Evolutionary conservation across 345 rosid genomes (phyloP), one percentile per base, ranked within the genome.

Genomic region (Hibiscus mutabilis): DNA sequence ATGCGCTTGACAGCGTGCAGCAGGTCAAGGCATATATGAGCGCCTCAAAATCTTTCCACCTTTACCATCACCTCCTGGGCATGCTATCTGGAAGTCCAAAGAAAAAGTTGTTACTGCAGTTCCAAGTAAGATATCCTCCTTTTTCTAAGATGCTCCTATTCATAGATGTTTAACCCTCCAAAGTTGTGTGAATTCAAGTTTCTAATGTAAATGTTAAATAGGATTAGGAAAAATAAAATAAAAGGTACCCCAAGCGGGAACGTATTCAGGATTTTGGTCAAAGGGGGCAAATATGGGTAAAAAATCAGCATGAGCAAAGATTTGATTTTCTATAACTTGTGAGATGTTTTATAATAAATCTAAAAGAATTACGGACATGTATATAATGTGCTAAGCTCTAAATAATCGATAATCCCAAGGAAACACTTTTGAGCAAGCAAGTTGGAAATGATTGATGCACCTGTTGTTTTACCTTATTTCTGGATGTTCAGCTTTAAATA

Each of bases 41-140:
- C 82, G 87, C 68, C 89, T 92, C 70, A 92, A 87, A 81, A 74
- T 92, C 69, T 89, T 92, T 74, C 96, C 96, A 18, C 73, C 80
- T 70, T 74, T 86, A 79, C 83, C 85, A 69, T 85, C 93, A 35
- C 80, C 86, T n/a, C 79, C 83, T 46, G 80, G 85, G 65, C 70
- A 63, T 66, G 66, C 79, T 42, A 57, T 76, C 67, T 80, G 76
- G 75, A 88, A 76, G 84, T 79, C 82, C 73, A 86, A 74, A 72
- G 82, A 79, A 44, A 85, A 82, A 73, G 81, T 92, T 52, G 57
- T 75, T 37, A 78, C 87, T 40, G 59, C 77, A 16, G 60, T 29
- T 15, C 76, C 87, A 72, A 77, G 96, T 90, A 84, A 87, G 84
- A 31, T 16, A 46, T 42, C 42, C 46, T 60, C 29, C 19, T 46